Evolutionary conservation across 495 filamentous ascomycete genomes (phyloP).

Genomic region (Ramalina peruviana): DNA sequence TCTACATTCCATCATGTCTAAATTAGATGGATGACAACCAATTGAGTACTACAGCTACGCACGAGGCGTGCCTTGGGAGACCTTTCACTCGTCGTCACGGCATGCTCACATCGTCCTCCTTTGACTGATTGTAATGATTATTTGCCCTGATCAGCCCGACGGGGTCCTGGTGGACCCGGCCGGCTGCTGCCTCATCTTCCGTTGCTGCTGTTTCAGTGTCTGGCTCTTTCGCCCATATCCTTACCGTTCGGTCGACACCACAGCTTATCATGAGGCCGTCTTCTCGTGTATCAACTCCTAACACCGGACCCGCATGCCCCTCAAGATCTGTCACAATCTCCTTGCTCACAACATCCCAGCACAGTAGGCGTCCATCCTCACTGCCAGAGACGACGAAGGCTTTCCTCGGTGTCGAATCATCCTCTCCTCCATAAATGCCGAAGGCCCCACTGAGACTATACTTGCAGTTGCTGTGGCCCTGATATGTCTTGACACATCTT

Average conservation of each 20-base stretch:
- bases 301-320: constrained; percentile 64
- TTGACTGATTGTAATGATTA: too few relatives aligned
- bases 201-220: constrained; percentile 13
- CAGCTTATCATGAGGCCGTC: constrained; percentile 42
- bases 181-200: too few relatives aligned
- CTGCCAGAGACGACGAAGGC: constrained; percentile 69
- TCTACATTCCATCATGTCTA: neutral
- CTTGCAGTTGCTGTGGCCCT: constrained; percentile 75
- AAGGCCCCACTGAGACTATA: constrained; percentile 76
- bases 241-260: constrained; percentile 48
- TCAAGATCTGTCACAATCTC: constrained; percentile 58
- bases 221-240: constrained; percentile 41
- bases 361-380: constrained; percentile 70
- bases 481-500: constrained; percentile 86
- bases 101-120: neutral
- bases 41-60: too few relatives aligned
- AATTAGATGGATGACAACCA: too few relatives aligned
- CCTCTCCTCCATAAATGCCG: constrained; percentile 43
- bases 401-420: constrained; percentile 20
- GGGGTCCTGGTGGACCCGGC: too few relatives aligned
- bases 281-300: constrained; percentile 59
- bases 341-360: constrained; percentile 86
- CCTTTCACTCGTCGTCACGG: neutral
- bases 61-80: too few relatives aligned
- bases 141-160: too few relatives aligned